These are phyloP conservation scores for Metschnikowia similis DNA, from an alignment of 805 yeast genomes.

Conservation along the genomic window DNA sequence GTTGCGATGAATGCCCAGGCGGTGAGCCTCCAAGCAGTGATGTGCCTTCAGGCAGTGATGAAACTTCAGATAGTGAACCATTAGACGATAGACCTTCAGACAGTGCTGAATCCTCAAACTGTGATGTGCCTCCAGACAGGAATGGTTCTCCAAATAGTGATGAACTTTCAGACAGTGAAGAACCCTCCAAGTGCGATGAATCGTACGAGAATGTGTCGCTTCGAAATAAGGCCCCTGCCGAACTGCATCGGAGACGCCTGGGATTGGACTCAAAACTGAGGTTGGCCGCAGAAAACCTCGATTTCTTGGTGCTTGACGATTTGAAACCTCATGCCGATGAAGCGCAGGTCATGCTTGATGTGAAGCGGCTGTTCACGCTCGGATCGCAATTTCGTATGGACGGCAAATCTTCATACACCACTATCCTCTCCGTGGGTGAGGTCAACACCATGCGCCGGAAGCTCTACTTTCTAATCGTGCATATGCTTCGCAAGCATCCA, in stretches of 20 bases:
- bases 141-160: not conserved
- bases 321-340: conserved; percentile 62
- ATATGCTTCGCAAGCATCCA: conserved; percentile 59
- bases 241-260: not conserved
- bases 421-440: conserved; percentile 30
- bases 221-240: not conserved
- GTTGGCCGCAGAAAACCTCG: not conserved
- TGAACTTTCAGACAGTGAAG: not conserved
- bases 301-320: conserved; percentile 16
- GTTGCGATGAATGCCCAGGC: too few relatives aligned
- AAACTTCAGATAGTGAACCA: too few relatives aligned
- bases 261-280: not conserved
- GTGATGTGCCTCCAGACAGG: too few relatives aligned
- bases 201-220: not conserved
- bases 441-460: conserved; percentile 34
- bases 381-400: conserved; percentile 23
- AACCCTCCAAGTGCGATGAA: not conserved
- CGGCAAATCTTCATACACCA: conserved; percentile 26
- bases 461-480: conserved; percentile 43
- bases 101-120: too few relatives aligned
- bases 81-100: too few relatives aligned
- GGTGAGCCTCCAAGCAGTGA: too few relatives aligned
- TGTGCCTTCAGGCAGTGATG: too few relatives aligned
- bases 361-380: conserved; percentile 61
- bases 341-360: conserved; percentile 74